Conservation (phyloP, 495 filamentous ascomycete genomes). For the Parathielavia appendiculata region DNA sequence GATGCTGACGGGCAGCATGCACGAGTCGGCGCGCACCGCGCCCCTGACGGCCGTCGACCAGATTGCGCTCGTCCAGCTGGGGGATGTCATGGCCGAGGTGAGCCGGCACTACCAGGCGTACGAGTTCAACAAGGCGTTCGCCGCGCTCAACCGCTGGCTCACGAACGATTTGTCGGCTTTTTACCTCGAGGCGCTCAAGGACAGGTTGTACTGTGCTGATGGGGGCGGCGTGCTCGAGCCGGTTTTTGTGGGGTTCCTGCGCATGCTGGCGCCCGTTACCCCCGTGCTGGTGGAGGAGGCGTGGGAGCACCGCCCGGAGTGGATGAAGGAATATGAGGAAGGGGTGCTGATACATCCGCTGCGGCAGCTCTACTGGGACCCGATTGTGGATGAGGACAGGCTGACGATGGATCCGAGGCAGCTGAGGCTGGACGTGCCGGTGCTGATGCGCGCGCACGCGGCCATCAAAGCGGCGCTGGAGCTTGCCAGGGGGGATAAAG, state of each 20-base stretch:
- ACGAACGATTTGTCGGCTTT: conserved; percentile 80
- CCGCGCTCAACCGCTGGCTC: conserved; percentile 70
- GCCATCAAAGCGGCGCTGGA: conserved; percentile 71
- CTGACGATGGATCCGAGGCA: conserved; percentile 28
- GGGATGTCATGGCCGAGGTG: conserved; percentile 55
- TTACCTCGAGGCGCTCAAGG: conserved; percentile 89
- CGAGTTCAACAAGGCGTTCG: conserved; percentile 77
- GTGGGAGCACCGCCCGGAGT: conserved; percentile 68
- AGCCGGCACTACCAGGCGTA: conserved; percentile 58
- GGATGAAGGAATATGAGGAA: conserved; percentile 50
- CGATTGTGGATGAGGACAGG: conserved; percentile 33
- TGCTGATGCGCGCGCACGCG: conserved; percentile 50
- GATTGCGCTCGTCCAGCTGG: conserved; percentile 72
- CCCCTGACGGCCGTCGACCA: conserved; percentile 56
- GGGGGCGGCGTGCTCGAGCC: conserved; percentile 62
- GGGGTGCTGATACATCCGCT: conserved; percentile 35
- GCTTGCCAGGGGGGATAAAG: conserved; percentile 55
- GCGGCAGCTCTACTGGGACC: conserved; percentile 40
- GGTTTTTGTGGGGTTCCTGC: conserved; percentile 64
- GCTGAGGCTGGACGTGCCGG: conserved; percentile 50
- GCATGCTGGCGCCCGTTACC: conserved; percentile 73
- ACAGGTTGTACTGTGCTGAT: conserved; percentile 76
- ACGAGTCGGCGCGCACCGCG: conserved; percentile 49
- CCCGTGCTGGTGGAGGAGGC: conserved; percentile 84
- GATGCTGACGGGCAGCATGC: conserved; percentile 76